These are phyloP conservation scores for Elymus sibiricus DNA, from an alignment of 176 grass and related monocot species.

Conservation along the genomic window DNA sequence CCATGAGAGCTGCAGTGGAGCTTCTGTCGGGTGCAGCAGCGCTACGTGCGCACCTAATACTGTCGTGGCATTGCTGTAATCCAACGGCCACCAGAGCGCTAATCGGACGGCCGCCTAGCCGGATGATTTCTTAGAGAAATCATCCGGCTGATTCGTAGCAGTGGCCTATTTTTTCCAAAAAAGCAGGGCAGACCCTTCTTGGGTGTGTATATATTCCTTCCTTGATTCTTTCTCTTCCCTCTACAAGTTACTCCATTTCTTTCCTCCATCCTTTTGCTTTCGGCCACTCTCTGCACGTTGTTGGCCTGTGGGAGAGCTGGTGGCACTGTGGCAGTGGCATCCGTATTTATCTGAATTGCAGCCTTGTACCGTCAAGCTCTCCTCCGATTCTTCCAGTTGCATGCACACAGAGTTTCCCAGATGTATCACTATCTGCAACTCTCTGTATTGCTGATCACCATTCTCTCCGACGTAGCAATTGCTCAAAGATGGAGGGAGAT, in stretches of 20 bases:
- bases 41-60: no score
- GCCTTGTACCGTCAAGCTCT: background rate
- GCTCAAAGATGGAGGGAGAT: slow-evolving; percentile 53
- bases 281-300: background rate
- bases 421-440: slow-evolving; percentile 29
- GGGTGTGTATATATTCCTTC: slow-evolving; percentile 36
- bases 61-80: no score
- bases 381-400: slow-evolving; percentile 8
- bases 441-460: background rate
- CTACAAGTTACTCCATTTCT: slow-evolving; percentile 1
- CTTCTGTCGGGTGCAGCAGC: no score
- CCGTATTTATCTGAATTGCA: background rate
- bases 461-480: slow-evolving; percentile 10
- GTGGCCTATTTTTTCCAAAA: no score
- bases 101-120: no score
- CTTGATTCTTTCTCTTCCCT: slow-evolving; percentile 21
- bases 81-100: no score
- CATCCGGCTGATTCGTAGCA: no score
- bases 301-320: background rate
- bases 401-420: slow-evolving; percentile 7
- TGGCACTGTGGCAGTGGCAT: background rate
- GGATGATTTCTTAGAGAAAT: no score
- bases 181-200: background rate
- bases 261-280: slow-evolving; percentile 7
- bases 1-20: no score